Evolutionary conservation across 2,329 filamentous ascomycete species (phyloP).

Genomic region (Botrytis porri): DNA sequence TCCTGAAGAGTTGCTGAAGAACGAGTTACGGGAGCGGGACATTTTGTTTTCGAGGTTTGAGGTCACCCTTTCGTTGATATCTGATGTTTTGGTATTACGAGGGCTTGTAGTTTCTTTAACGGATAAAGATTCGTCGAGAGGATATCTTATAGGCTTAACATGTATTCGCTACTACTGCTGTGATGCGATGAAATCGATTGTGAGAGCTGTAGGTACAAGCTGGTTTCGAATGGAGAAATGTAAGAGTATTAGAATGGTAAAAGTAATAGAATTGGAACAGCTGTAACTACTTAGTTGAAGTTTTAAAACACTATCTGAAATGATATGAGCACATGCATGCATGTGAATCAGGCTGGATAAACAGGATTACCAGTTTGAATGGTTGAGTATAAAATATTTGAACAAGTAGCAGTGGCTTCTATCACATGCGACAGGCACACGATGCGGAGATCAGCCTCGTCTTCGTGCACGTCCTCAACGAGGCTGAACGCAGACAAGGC

Average conservation of each 20-base stretch:
- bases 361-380: not conserved
- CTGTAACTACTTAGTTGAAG: not conserved
- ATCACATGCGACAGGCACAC: slow-evolving; percentile 17
- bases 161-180: not conserved
- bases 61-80: not conserved
- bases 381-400: not conserved
- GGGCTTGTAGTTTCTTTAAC: not conserved
- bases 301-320: not conserved
- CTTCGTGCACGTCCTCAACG: slow-evolving; percentile 14
- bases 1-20: slow-evolving; percentile 7
- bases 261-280: not conserved
- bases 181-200: not conserved
- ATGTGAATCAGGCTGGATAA: not conserved
- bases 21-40: slow-evolving; percentile 12
- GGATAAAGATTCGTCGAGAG: not conserved
- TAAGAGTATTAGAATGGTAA: not conserved
- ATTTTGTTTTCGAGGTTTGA: not conserved
- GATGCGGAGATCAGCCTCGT: slow-evolving; percentile 12
- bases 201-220: not conserved
- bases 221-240: not conserved
- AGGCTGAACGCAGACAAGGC: not conserved
- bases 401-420: not conserved
- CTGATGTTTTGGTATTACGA: not conserved
- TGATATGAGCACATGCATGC: not conserved
- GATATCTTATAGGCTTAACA: not conserved